Base-by-base conservation (phyloP, 2,329 filamentous ascomycete genomes). In the Xylaria sp. region DNA sequence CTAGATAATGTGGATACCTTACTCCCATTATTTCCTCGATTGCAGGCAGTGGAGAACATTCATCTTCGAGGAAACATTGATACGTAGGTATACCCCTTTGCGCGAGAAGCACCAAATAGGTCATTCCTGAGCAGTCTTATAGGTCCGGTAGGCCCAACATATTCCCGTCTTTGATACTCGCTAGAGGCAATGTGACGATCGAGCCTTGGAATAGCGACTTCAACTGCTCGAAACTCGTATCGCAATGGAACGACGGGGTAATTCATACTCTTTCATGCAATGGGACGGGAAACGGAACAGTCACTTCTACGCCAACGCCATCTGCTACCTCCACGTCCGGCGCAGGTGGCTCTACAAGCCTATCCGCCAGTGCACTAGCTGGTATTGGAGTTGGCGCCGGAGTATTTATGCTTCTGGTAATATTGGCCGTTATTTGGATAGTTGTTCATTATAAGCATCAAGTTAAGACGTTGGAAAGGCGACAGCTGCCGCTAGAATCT, bases 121-220 rank as follows among this genome's bases (percentile, higher is more conserved):
- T 43, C 8, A 9, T 6, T 13, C 12, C 13, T 58, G 43, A 58
- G n/a, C 10, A 36, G 10, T 10, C 7, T 56, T 13, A 41, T 41
- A 57, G 41, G 9, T 48, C 57, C n/a, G 25, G 12, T 25, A n/a
- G 58, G 25, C 46, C 48, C 15, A 52, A 61, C 15, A 52, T 61
- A 39, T 61, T 61, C 12, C 58, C 58, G 10, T 49, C 20, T 25
- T 10, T 61, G 12, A 28, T 2, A 1, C 31, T 39, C 33, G 46
- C n/a, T 12, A 31, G 13, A 5, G 46, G 46, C 0, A 41, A 3
- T 20, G 46, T 61, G 2, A 41, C 15, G 18, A n/a, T 61, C 7
- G 58, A 61, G 41, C n/a, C 58, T 1, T 61, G 58, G 58, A 61
- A 61, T 25, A 6, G 2, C 3, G 58, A 61, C 12, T 61, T 61